phyloP scores from a whole-genome alignment of 306 rosid species.

The Quercus cerris region DNA sequence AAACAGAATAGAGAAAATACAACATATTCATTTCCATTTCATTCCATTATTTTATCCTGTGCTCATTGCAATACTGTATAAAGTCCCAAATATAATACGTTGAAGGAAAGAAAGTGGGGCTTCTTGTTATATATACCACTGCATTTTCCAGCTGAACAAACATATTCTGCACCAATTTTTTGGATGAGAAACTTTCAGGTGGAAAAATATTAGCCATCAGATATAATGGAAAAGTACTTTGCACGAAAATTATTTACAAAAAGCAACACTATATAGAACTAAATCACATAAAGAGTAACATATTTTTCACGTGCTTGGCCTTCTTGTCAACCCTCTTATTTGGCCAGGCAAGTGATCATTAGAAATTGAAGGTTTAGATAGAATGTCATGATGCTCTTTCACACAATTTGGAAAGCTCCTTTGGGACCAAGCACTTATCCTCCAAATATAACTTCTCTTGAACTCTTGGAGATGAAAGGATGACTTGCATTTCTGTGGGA shows the following conservation, averaged over 20 bases:
- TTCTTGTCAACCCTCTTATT: constrained; percentile 6
- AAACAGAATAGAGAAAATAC: no score
- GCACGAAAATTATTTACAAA: background rate
- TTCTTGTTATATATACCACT: no score
- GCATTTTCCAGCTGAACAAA: background rate
- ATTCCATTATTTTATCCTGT: no score
- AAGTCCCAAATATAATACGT: no score
- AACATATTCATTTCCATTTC: no score
- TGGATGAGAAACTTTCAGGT: background rate
- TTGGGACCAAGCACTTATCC: constrained; percentile 62
- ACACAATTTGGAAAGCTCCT: constrained; percentile 35
- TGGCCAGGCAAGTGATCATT: constrained; percentile 28
- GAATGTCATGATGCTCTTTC: constrained; percentile 13
- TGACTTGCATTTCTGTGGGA: constrained; percentile 25
- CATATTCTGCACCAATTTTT: background rate
- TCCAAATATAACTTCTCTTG: constrained; percentile 72
- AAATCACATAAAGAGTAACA: background rate
- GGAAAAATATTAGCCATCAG: background rate
- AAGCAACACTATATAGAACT: background rate
- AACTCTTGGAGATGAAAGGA: constrained; percentile 42
- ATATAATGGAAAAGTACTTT: background rate
- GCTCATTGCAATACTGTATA: no score
- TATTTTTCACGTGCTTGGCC: background rate
- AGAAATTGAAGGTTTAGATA: constrained; percentile 36
- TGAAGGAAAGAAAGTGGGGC: background rate